phyloP scores from a whole-genome alignment of 2,329 filamentous ascomycete genomes.

The Fusarium nisikadoi region DNA sequence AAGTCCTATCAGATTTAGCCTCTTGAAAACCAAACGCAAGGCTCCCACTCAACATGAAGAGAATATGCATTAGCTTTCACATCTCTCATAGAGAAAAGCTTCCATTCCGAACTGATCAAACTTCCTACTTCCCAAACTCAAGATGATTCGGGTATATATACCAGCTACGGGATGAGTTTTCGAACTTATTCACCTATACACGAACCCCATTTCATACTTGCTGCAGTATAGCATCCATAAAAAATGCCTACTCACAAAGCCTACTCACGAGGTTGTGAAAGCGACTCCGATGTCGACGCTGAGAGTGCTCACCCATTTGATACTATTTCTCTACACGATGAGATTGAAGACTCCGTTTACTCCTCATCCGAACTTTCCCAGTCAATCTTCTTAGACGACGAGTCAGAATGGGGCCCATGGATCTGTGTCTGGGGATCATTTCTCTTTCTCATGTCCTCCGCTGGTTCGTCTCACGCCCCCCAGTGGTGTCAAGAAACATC shows the following conservation, averaged over 20 bases:
- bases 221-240: background rate
- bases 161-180: background rate
- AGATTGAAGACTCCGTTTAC: background rate
- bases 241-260: background rate
- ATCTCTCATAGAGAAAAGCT: fast-evolving
- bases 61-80: fast-evolving
- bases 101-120: background rate
- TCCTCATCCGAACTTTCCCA: background rate
- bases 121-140: background rate
- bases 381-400: background rate
- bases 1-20: background rate
- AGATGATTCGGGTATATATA: background rate
- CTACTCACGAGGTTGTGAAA: background rate
- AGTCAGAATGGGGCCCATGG: conserved; percentile 21
- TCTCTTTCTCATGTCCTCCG: conserved; percentile 17
- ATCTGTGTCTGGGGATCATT: conserved; percentile 27
- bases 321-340: conserved; percentile 1
- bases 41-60: fast-evolving
- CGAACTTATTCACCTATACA: no score
- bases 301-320: background rate
- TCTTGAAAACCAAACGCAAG: background rate
- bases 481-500: no score
- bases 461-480: background rate
- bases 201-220: background rate
- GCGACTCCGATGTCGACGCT: background rate